Evolutionary conservation across 176 grass and related monocot species (phyloP), one percentile per base, ranked within the genome.

Genomic region (Avena insularis): DNA sequence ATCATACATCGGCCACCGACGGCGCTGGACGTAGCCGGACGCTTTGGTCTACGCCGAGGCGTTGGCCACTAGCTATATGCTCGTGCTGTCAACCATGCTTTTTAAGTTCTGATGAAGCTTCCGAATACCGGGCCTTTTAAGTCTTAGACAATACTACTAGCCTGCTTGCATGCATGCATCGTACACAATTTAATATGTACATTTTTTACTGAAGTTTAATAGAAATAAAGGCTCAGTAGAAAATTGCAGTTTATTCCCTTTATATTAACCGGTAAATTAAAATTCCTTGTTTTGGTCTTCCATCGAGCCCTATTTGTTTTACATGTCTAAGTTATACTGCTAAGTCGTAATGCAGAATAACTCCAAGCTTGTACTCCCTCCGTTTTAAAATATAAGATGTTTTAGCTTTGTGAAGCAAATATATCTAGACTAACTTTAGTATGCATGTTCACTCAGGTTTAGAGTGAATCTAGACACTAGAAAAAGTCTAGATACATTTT

Each of bases 21-120:
- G 16, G 63, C 45, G 29, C 25, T 35, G 71, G n/a, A 6, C 79
- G 45, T 35, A 36, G 84, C 57, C 61, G 88, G 19, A 55, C 43
- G 0, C 88, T 90, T 5, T 86, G 88, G 88, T 90, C 88, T 1
- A 82, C 88, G 10, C 88, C 88, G 12, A 90, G 88, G 88, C 0
- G 79, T 90, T 21, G 88, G 84, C 27, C 88, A 90, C 77, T 90
- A 90, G 14, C 23, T 71, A 60, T 43, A 2, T 31, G 16, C 13
- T 84, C 23, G 15, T 55, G 13, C 9, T 15, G 20, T 11, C 64
- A 69, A 12, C 13, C n/a, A 7, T 14, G 10, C 21, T 10, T 29
- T 29, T 10, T 16, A 33, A 66, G 23, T 66, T 63, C 23, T 23
- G 23, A 23, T 23, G 23, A 23, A 23, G 23, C 23, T 23, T 23